A percentile compares a stretch with the other conserved stretches of the same genome.
These are phyloP conservation scores for Phaeomoniella chlamydospora DNA, from an alignment of 2,329 filamentous ascomycete species.

Conservation along the genomic window DNA sequence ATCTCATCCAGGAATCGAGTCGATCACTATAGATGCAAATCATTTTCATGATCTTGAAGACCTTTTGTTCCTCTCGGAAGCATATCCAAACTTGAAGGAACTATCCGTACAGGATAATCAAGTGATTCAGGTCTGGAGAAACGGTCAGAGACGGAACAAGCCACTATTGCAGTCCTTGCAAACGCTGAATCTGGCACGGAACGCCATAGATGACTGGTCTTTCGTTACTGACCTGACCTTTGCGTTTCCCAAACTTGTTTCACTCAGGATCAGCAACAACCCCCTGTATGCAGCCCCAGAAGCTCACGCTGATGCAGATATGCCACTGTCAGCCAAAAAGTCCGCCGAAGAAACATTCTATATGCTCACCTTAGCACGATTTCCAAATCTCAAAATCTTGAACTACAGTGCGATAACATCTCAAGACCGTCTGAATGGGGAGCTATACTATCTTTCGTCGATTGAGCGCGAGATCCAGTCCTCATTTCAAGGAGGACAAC, in stretches of 20 bases:
- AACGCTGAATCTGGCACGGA: constrained; percentile 62
- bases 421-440: constrained; percentile 71
- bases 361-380: constrained; percentile 11
- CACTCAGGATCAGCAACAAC: constrained; percentile 72
- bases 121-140: constrained; percentile 27
- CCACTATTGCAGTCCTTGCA: constrained; percentile 40
- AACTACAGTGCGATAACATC: constrained; percentile 45
- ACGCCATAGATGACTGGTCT: constrained; percentile 52
- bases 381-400: constrained; percentile 24
- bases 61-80: constrained; percentile 36
- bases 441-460: constrained; percentile 81
- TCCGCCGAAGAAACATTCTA: constrained; percentile 16
- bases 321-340: constrained; percentile 19
- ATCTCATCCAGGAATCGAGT: constrained; percentile 25
- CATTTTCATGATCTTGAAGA: constrained; percentile 17
- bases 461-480: constrained; percentile 62
- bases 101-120: constrained; percentile 61
- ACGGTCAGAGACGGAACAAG: neutral
- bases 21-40: constrained; percentile 35
- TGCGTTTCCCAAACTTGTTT: constrained; percentile 58
- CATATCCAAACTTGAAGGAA: constrained; percentile 34
- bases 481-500: constrained; percentile 29
- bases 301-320: constrained; percentile 17
- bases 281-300: constrained; percentile 56
- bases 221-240: constrained; percentile 56